Conservation (phyloP, 495 filamentous ascomycete species). For the Aspergillus conjunctus region DNA sequence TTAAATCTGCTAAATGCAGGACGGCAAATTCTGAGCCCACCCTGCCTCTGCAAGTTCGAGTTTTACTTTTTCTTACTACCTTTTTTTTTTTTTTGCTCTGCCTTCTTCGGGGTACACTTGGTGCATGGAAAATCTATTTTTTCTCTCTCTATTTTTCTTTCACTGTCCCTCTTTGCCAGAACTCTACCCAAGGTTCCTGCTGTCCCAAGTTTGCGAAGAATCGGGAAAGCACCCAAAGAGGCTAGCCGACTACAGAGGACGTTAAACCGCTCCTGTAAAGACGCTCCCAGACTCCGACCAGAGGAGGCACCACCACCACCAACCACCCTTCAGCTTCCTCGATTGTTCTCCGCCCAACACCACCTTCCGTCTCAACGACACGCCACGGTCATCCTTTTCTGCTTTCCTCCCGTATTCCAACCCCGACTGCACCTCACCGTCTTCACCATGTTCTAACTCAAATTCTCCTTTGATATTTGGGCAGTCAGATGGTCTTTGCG, state of each 20-base stretch:
- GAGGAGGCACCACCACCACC: conserved; percentile 23
- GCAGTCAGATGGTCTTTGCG: conserved; percentile 34
- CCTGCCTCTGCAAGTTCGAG: background rate
- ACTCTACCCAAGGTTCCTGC: background rate
- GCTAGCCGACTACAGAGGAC: conserved; percentile 18
- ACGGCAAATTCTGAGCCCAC: conserved; percentile 11
- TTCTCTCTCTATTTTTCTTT: background rate
- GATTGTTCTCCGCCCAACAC: conserved; percentile 42
- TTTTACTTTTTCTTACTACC: conserved; percentile 1
- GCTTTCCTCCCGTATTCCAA: conserved; percentile 26
- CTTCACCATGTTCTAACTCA: conserved; percentile 27
- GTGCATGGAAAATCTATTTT: background rate
- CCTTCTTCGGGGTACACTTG: background rate
- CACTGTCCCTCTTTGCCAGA: background rate
- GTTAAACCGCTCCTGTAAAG: conserved; percentile 3
- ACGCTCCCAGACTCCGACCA: conserved; percentile 12
- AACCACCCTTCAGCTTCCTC: conserved; percentile 31
- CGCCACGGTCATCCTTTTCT: conserved; percentile 36
- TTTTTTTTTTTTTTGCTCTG: conserved; percentile 10
- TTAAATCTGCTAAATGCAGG: background rate
- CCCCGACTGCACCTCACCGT: conserved; percentile 8
- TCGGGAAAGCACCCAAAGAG: conserved; percentile 20
- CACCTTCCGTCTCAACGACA: conserved; percentile 37
- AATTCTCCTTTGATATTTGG: conserved; percentile 15
- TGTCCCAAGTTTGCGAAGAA: conserved; percentile 14